Percentiles rank a stretch among this genome's conserved stretches.
Conservation (phyloP, 768 basidiomycete species). For the Sporobolomyces phaffii region DNA sequence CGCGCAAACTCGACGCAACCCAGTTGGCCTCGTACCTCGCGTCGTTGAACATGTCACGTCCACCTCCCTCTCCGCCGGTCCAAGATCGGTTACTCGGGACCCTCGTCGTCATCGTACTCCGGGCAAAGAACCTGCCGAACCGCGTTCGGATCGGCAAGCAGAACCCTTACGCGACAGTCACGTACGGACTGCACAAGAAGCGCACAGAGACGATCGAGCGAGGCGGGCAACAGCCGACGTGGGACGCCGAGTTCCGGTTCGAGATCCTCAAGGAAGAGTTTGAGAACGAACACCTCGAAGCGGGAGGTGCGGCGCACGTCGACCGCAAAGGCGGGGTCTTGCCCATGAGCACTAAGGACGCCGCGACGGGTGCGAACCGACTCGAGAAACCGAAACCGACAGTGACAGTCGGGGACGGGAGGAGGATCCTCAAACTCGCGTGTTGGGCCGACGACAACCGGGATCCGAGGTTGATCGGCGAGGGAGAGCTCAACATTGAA, state of each 20-base stretch:
- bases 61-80: conserved; percentile 4
- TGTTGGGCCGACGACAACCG: conserved; percentile 75
- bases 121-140: conserved; percentile 47
- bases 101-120: conserved; percentile 74
- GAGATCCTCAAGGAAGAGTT: conserved; percentile 50
- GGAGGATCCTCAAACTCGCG: conserved; percentile 59
- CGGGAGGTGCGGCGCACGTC: conserved; percentile 40
- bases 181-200: conserved; percentile 60
- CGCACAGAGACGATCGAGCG: conserved; percentile 68
- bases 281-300: conserved; percentile 51
- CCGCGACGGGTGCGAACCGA: neutral
- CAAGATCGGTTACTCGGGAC: conserved; percentile 59
- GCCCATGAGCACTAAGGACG: conserved; percentile 30
- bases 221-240: conserved; percentile 87
- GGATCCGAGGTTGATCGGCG: conserved; percentile 73
- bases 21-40: no score
- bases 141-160: conserved; percentile 78
- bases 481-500: conserved; percentile 66
- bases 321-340: conserved; percentile 53
- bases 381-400: conserved; percentile 40
- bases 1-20: no score
- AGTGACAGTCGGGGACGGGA: conserved; percentile 41
- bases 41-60: neutral
- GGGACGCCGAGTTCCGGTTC: conserved; percentile 86
- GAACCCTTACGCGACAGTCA: conserved; percentile 70